A percentile compares a stretch with the other conserved stretches of the same genome.
Evolutionary conservation across 306 rosid genomes (phyloP).

Genomic region (Alnus rubra): DNA sequence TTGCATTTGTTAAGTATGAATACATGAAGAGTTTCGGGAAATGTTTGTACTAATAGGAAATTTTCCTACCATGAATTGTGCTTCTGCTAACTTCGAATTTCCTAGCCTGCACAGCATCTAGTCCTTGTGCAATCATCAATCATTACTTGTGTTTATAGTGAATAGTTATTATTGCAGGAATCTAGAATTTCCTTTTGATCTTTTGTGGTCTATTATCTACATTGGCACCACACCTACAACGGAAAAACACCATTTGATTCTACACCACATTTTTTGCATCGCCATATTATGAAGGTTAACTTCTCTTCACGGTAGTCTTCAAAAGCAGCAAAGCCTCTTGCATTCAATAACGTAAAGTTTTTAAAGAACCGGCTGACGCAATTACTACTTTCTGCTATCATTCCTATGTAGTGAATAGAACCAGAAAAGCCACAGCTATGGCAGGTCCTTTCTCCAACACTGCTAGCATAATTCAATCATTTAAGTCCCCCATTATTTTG

Average conservation of each 20-base stretch:
- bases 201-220: background rate
- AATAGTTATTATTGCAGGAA: background rate
- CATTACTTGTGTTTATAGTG: background rate
- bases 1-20: background rate
- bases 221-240: background rate
- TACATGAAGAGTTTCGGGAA: background rate
- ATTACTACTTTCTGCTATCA: background rate
- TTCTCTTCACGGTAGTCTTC: background rate
- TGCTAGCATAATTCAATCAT: background rate
- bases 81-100: background rate
- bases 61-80: background rate
- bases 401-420: background rate
- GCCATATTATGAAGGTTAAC: background rate
- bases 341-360: background rate
- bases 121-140: background rate
- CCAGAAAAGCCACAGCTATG: background rate
- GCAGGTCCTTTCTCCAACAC: background rate
- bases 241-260: background rate
- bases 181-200: background rate
- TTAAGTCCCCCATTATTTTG: background rate
- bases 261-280: background rate
- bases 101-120: background rate
- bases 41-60: background rate
- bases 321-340: background rate
- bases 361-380: background rate